Conservation (phyloP, 495 filamentous ascomycete genomes). For the Astrothelium subdiscretum region DNA sequence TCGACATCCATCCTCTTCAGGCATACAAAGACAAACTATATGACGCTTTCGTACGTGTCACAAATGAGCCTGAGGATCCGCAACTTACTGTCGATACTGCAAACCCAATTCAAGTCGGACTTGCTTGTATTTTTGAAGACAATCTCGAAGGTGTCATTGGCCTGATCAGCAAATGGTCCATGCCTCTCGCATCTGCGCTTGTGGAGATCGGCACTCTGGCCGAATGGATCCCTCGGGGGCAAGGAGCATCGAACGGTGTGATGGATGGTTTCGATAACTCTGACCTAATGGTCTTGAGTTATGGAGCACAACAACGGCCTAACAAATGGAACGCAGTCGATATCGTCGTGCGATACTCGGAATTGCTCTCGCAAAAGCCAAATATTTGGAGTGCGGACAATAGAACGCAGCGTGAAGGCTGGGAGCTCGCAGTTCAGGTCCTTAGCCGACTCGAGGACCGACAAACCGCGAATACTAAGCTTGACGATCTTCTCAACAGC, state of each 20-base stretch:
- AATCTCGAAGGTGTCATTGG: constrained; percentile 61
- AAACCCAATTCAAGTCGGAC: constrained; percentile 60
- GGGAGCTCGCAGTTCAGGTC: constrained; percentile 74
- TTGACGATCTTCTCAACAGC: constrained; percentile 50
- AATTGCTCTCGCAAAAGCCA: constrained; percentile 36
- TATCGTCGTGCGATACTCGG: constrained; percentile 61
- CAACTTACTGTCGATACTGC: constrained; percentile 59
- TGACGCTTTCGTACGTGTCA: constrained; percentile 39
- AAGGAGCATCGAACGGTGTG: constrained; percentile 31
- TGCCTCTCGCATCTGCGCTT: constrained; percentile 61
- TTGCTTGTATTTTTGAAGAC: constrained; percentile 68
- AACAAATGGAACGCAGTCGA: constrained; percentile 13
- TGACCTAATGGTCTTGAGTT: constrained; percentile 53
- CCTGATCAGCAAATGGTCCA: constrained; percentile 66
- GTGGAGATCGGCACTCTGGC: constrained; percentile 64
- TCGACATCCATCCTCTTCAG: constrained; percentile 35
- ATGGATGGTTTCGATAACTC: constrained; percentile 40
- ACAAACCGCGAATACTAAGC: constrained; percentile 50
- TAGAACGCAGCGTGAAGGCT: constrained; percentile 49
- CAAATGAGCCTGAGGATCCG: constrained; percentile 34
- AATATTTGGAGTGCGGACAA: constrained; percentile 17
- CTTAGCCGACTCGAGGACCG: constrained; percentile 61
- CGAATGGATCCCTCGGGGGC: constrained; percentile 52
- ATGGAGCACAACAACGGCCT: constrained; percentile 28
- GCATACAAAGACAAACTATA: constrained; percentile 45